These are phyloP conservation scores for Pleoardoris graminearum DNA, from an alignment of 2,329 filamentous ascomycete species.

Conservation along the genomic window DNA sequence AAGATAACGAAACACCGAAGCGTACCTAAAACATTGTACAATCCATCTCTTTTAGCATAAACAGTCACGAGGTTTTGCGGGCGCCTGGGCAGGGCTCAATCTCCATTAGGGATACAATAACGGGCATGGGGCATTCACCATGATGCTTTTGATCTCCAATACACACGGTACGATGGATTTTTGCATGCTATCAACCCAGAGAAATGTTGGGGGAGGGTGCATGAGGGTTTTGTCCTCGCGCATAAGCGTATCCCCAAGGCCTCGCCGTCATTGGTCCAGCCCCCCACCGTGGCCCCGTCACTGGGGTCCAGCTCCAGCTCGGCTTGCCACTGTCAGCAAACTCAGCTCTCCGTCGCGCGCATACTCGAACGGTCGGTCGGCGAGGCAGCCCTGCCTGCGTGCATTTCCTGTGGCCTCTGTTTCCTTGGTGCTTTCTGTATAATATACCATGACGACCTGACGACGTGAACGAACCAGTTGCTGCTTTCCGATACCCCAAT, in stretches of 20 bases:
- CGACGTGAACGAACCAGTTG: slow-evolving; percentile 30
- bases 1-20: no score
- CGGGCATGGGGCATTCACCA: no score
- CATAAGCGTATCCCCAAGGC: slow-evolving; percentile 12
- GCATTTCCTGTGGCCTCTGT: slow-evolving; percentile 10
- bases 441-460: slow-evolving; percentile 18
- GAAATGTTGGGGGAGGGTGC: no score
- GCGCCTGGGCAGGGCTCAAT: no score
- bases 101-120: no score
- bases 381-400: slow-evolving; percentile 5
- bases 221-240: no score
- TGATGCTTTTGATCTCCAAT: no score
- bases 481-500: slow-evolving; percentile 24
- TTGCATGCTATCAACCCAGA: no score
- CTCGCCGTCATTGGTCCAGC: slow-evolving; percentile 25
- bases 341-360: slow-evolving; percentile 27
- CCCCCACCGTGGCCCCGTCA: slow-evolving; percentile 10
- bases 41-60: slow-evolving; percentile 1
- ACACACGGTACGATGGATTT: no score
- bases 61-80: no score
- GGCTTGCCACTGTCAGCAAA: slow-evolving; percentile 25
- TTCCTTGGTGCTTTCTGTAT: slow-evolving; percentile 21
- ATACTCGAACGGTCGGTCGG: slow-evolving; percentile 12
- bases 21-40: no score
- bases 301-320: slow-evolving; percentile 10